phyloP scores from a whole-genome alignment of 805 yeast species.

The Kregervanrija pseudodelftensis region DNA sequence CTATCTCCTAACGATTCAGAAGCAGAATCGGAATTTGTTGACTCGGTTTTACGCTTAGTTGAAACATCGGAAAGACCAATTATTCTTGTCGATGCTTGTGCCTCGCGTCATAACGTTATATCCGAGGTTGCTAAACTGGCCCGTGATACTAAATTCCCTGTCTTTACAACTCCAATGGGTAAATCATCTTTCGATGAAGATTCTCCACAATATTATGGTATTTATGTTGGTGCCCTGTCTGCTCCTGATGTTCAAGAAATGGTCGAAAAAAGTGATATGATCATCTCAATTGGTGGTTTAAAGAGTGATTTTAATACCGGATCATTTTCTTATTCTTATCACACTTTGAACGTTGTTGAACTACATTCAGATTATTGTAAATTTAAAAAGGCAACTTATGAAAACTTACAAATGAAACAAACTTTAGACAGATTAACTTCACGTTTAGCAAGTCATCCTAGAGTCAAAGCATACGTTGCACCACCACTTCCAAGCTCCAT shows the following conservation, averaged over 20 bases:
- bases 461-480: conserved; percentile 30
- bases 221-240: conserved; percentile 77
- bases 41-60: conserved; percentile 44
- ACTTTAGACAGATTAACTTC: conserved; percentile 38
- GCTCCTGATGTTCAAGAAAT: conserved; percentile 62
- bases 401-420: conserved; percentile 64
- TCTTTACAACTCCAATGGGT: conserved; percentile 87
- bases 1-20: conserved; percentile 51
- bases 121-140: conserved; percentile 58
- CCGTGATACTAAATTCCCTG: conserved; percentile 67
- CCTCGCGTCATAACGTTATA: conserved; percentile 65
- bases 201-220: conserved; percentile 73
- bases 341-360: conserved; percentile 68
- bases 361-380: conserved; percentile 73
- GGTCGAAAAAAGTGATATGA: conserved; percentile 68
- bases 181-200: conserved; percentile 72
- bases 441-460: conserved; percentile 24
- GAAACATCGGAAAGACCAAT: conserved; percentile 58
- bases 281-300: conserved; percentile 74
- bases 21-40: conserved; percentile 58
- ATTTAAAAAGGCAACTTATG: conserved; percentile 62
- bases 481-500: conserved; percentile 45
- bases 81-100: conserved; percentile 82
- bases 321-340: conserved; percentile 70
- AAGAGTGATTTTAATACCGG: conserved; percentile 89